phyloP scores from a whole-genome alignment of 306 rosid genomes.

The Pterocarpus macrocarpus region DNA sequence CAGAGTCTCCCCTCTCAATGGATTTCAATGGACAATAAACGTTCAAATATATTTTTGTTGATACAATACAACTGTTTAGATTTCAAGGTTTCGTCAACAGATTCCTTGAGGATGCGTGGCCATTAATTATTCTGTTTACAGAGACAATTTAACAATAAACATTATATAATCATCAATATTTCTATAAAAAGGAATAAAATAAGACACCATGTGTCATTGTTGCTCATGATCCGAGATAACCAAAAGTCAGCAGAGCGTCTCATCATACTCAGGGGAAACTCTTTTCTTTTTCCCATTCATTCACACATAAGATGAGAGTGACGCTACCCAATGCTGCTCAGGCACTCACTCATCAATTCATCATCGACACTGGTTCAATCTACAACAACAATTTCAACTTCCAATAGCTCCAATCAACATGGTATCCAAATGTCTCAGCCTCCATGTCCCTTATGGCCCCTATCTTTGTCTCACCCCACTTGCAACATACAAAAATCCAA shows the following conservation, averaged over 20 bases:
- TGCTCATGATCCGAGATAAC: constrained; percentile 27
- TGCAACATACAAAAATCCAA: constrained; percentile 34
- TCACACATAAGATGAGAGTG: background rate
- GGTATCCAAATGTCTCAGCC: constrained; percentile 54
- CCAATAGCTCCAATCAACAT: constrained; percentile 40
- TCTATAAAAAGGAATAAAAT: constrained; percentile 10
- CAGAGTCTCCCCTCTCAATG: too few species aligned
- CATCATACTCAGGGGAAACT: background rate
- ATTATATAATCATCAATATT: background rate
- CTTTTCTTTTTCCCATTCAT: background rate
- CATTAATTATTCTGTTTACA: too few species aligned
- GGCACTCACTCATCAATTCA: background rate
- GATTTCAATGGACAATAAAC: too few species aligned
- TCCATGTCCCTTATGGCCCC: constrained; percentile 44
- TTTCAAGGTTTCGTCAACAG: too few species aligned
- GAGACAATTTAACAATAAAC: background rate
- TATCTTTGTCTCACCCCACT: constrained; percentile 26
- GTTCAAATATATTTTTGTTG: too few species aligned
- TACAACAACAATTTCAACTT: constrained; percentile 2
- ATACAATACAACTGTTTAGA: too few species aligned
- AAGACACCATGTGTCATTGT: constrained; percentile 4
- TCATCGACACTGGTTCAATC: constrained; percentile 17
- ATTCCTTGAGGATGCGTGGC: too few species aligned
- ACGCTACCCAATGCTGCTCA: constrained; percentile 14
- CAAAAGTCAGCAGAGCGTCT: constrained; percentile 29